Base-by-base conservation (phyloP, 805 yeast species). In the Candida piceae region DNA sequence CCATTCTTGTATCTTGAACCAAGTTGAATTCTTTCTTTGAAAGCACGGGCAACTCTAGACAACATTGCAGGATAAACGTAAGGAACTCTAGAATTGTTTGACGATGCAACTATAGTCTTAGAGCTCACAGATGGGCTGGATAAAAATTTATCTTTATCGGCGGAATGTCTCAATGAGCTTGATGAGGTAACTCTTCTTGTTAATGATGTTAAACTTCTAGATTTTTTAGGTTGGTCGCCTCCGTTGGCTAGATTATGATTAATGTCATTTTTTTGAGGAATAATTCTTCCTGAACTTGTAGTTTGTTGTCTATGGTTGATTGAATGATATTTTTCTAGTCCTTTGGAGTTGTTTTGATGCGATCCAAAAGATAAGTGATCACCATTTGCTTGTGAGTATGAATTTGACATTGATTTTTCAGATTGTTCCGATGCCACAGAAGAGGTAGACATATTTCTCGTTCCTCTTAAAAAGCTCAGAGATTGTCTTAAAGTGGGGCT, bases 1-100 rank as follows among this genome's bases (percentile, higher is more conserved):
- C 96, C 96, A 63, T 89, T 90, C 55, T 90, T 93, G 55, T 82
- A 83, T 45, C 85, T 78, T 41, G 87, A 86, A 2, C 88, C 84
- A 11, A 84, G 57, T 16, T 75, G 75, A 21, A 88, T 72, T 16
- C 78, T 66, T 41, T 81, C 85, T 45, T 78, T 76, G 60, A 90
- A 87, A 17, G 77, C 72, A 16, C 70, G 73, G 1, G 97, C 95
- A 13, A 93, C 97, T 34, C 78, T 70, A 4, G 96, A 86, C 15
- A 93, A 64, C 52, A 86, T 50, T 1, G 98, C 97, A 2, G 97
- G 96, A 57, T 93, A 88, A 2, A 88, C 89, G 15, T 72, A 65
- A 6, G 96, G 94, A 39, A 74, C 70, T 37, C 64, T 64, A 10
- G 70, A 58, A 12, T 71, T 50, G 2, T 79, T 62, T 1, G 78